Conservation (phyloP, 2,329 filamentous ascomycete genomes). For the Aspergillus nomiae region DNA sequence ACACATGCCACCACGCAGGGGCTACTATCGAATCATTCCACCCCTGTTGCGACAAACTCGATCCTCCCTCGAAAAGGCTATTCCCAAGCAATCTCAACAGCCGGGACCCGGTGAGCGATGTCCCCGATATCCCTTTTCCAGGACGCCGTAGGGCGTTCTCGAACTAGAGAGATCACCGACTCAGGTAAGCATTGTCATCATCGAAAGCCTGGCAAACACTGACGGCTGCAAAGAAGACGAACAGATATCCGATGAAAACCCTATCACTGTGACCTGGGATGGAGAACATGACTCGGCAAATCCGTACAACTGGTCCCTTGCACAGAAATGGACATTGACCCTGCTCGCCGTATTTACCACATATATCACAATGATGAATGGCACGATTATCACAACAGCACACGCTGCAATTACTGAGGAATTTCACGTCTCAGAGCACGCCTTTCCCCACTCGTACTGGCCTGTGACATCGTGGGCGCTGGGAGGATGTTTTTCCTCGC, state of each 20-base stretch:
- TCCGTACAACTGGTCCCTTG: slow-evolving; percentile 41
- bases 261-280: not conserved
- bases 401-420: slow-evolving; percentile 38
- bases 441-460: slow-evolving; percentile 37
- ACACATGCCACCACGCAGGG: not conserved
- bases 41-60: not conserved
- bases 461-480: slow-evolving; percentile 35
- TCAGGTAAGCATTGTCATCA: not conserved
- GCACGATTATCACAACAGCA: slow-evolving; percentile 42
- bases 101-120: not conserved
- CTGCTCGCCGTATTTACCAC: slow-evolving; percentile 31
- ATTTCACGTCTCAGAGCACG: slow-evolving; percentile 31
- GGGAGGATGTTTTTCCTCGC: slow-evolving; percentile 29
- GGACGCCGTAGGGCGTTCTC: not conserved
- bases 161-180: not conserved
- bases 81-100: not conserved
- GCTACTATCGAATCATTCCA: not conserved
- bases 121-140: not conserved
- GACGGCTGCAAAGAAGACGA: not conserved
- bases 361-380: slow-evolving; percentile 39
- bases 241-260: not conserved
- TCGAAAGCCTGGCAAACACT: not conserved
- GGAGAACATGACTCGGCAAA: slow-evolving; percentile 32
- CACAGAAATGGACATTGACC: slow-evolving; percentile 40
- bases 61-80: not conserved